Evolutionary conservation across 805 yeast species (phyloP).

Genomic region (Suhomyces sp.): DNA sequence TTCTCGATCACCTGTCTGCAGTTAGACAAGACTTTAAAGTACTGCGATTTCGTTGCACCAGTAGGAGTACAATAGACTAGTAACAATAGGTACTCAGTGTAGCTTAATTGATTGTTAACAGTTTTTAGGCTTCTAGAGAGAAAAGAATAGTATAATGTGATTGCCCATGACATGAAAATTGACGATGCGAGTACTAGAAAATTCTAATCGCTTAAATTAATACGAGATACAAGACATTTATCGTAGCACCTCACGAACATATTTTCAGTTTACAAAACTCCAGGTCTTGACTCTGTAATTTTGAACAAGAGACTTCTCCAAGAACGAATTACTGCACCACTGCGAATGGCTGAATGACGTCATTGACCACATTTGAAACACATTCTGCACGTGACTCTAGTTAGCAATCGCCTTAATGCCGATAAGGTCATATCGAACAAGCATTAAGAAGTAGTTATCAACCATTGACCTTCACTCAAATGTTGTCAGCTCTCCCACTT

Average conservation of each 20-base stretch:
- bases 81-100: neutral
- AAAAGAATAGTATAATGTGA: neutral
- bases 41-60: neutral
- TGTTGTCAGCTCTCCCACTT: conserved; percentile 31
- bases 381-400: neutral
- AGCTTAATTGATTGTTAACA: neutral
- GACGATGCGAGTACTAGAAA: neutral
- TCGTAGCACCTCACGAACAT: neutral
- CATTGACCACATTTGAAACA: neutral
- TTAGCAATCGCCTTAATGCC: neutral
- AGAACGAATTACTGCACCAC: neutral
- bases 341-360: neutral
- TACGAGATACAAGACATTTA: neutral
- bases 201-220: neutral
- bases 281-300: neutral
- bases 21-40: neutral
- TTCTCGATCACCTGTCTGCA: neutral
- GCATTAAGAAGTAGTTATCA: neutral
- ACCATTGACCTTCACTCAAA: neutral
- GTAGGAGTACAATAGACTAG: neutral
- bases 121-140: neutral
- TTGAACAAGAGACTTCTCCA: neutral
- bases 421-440: neutral
- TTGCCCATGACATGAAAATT: neutral
- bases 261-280: neutral